Conservation (phyloP, 139 green algal species). For the Chlamydomonas sphaeroides region DNA sequence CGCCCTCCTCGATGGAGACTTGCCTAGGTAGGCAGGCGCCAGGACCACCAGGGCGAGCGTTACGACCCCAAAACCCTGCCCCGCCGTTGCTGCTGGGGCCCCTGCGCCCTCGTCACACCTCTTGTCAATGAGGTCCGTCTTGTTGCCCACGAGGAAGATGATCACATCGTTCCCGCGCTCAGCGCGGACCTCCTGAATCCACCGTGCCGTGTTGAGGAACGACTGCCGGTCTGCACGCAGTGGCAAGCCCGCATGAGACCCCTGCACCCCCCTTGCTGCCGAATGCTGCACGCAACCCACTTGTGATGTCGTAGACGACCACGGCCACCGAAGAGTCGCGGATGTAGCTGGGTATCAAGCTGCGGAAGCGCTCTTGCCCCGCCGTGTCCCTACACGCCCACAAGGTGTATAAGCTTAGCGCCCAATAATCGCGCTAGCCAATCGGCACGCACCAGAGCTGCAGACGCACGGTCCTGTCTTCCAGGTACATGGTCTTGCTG, state of each 20-base stretch:
- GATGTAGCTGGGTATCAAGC: slow-evolving; percentile 98
- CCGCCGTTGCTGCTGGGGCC: no score
- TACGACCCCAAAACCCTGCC: no score
- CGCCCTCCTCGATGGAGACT: slow-evolving; percentile 97
- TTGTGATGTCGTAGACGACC: slow-evolving; percentile 99
- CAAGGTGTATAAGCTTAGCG: no score
- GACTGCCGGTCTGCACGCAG: slow-evolving; percentile 83
- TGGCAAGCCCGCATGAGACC: background rate
- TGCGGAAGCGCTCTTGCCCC: slow-evolving; percentile 97
- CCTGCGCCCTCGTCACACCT: no score
- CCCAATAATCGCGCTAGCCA: no score
- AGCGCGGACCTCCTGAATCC: slow-evolving; percentile 97
- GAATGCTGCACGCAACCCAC: slow-evolving; percentile 66
- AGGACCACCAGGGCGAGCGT: no score
- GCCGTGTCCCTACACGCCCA: slow-evolving; percentile 92
- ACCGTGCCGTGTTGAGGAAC: slow-evolving; percentile 96
- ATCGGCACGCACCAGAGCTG: slow-evolving; percentile 99
- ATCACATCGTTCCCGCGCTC: slow-evolving; percentile 98
- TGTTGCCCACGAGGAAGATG: slow-evolving; percentile 99
- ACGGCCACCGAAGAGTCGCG: slow-evolving; percentile 97
- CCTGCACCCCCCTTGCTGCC: no score
- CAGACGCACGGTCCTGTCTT: slow-evolving; percentile 97
- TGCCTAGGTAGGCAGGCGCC: no score
- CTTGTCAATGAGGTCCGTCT: slow-evolving; percentile 98
- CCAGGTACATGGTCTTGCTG: slow-evolving; percentile 99